A percentile compares a stretch with the other conserved stretches of the same genome.
These are phyloP conservation scores for Phytophthora crassamura DNA, from an alignment of 352 stramenopile species.

Conservation along the genomic window DNA sequence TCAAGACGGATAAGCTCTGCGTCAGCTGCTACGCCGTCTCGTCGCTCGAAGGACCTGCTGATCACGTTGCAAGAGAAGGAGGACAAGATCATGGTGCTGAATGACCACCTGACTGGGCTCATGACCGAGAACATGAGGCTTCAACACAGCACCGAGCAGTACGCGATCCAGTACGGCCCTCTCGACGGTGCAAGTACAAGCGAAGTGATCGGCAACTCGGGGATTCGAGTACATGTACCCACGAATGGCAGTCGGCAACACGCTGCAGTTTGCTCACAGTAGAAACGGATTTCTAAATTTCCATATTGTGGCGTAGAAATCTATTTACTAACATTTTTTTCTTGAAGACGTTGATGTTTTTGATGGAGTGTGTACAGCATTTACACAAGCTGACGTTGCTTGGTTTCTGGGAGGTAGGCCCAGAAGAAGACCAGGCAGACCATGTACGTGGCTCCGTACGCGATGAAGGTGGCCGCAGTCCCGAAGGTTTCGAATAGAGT, in stretches of 20 bases:
- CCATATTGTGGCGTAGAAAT: constrained; percentile 9
- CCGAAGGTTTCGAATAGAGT: constrained; percentile 76
- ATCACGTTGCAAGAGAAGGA: constrained; percentile 63
- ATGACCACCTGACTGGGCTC: constrained; percentile 86
- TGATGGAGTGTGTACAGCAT: neutral
- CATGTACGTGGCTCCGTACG: constrained; percentile 73
- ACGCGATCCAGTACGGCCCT: constrained; percentile 47
- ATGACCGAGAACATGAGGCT: constrained; percentile 82
- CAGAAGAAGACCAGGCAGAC: constrained; percentile 76
- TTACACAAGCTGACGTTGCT: constrained; percentile 77
- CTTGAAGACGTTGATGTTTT: constrained; percentile 2
- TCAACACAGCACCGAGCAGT: constrained; percentile 78
- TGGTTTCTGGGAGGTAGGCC: constrained; percentile 78
- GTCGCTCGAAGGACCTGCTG: constrained; percentile 62
- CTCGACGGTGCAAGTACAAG: constrained; percentile 24
- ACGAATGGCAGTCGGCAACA: constrained; percentile 18
- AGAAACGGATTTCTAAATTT: constrained; percentile 4
- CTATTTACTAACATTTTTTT: constrained; percentile 37
- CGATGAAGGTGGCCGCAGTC: constrained; percentile 68
- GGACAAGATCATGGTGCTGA: constrained; percentile 83
- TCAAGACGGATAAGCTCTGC: constrained; percentile 18
- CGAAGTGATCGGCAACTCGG: constrained; percentile 40
- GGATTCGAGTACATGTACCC: constrained; percentile 35
- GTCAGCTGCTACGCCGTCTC: constrained; percentile 34
- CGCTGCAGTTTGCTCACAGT: constrained; percentile 34